These are phyloP conservation scores for Wallacemonas sp. DNA, from an alignment of 208 protist genomes.

Conservation along the genomic window DNA sequence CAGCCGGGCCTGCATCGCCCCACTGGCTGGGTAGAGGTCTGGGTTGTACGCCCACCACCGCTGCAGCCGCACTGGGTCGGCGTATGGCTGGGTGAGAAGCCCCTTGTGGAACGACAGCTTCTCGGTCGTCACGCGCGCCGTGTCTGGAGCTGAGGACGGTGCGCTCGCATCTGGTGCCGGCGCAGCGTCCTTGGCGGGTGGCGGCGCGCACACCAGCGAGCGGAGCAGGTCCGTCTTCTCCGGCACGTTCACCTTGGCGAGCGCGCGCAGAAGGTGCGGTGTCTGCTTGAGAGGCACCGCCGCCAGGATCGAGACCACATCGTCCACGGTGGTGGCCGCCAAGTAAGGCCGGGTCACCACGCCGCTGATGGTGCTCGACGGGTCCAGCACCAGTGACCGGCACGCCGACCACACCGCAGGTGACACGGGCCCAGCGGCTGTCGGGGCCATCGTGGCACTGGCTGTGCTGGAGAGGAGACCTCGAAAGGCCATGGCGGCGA, in stretches of 20 bases:
- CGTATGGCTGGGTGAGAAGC: not conserved
- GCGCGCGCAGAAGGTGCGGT: not conserved
- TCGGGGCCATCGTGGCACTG: not conserved
- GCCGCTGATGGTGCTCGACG: slow-evolving; percentile 5
- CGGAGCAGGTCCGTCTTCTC: not conserved
- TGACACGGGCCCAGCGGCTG: not conserved
- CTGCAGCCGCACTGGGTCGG: not conserved
- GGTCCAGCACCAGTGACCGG: slow-evolving; percentile 17
- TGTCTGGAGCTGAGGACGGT: not conserved
- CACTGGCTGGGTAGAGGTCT: not conserved
- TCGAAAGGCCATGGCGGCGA: slow-evolving; percentile 27
- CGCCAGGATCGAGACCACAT: not conserved
- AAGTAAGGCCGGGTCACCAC: not conserved
- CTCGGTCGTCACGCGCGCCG: not conserved
- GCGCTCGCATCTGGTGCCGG: not conserved
- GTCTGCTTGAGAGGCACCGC: not conserved
- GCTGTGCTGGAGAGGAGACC: slow-evolving; percentile 12
- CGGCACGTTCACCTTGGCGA: not conserved
- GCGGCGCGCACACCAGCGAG: not conserved
- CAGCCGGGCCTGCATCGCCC: not conserved
- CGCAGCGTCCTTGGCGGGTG: not conserved
- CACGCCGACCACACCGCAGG: not conserved
- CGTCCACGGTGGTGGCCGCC: not conserved
- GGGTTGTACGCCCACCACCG: not conserved
- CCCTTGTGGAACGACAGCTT: not conserved